These are phyloP conservation scores for Leccinum truebloodii DNA, from an alignment of 768 basidiomycete genomes.

Conservation along the genomic window DNA sequence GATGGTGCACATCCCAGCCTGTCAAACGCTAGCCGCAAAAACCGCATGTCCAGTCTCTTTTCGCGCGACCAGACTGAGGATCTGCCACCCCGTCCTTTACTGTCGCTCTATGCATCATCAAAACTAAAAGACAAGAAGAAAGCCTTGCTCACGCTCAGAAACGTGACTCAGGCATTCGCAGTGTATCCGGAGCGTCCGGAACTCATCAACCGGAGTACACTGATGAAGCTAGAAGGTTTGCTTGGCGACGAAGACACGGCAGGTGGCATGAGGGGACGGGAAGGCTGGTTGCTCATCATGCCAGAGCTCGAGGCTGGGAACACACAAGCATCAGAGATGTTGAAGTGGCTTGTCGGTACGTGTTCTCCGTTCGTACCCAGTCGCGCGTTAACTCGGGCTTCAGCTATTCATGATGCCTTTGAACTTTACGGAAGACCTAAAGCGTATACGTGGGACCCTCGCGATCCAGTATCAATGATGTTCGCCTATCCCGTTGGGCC, in stretches of 20 bases:
- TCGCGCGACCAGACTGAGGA: conserved; percentile 46
- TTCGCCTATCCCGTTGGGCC: conserved; percentile 93
- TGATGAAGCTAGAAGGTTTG: conserved; percentile 89
- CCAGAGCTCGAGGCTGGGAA: conserved; percentile 73
- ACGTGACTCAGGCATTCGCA: conserved; percentile 84
- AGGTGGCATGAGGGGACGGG: conserved; percentile 64
- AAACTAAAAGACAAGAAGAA: conserved; percentile 78
- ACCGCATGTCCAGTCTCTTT: conserved; percentile 67
- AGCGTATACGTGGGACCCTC: conserved; percentile 87
- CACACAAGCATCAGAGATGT: conserved; percentile 76
- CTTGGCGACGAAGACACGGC: conserved; percentile 77
- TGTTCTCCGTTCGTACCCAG: conserved; percentile 9
- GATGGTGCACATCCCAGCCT: conserved; percentile 30
- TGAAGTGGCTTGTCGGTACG: conserved; percentile 88
- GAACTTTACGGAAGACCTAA: conserved; percentile 86
- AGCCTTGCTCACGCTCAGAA: conserved; percentile 64
- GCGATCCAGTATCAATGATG: conserved; percentile 81
- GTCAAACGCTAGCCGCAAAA: conserved; percentile 35
- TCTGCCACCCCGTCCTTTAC: conserved; percentile 38
- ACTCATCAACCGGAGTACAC: conserved; percentile 81
- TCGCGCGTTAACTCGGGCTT: conserved; percentile 14
- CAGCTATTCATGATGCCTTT: conserved; percentile 85
- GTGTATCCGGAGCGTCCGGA: conserved; percentile 97
- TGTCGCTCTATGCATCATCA: conserved; percentile 61
- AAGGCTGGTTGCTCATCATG: conserved; percentile 91